phyloP scores from a whole-genome alignment of 1,139 yeast species.

The Kodamaea alishanica region DNA sequence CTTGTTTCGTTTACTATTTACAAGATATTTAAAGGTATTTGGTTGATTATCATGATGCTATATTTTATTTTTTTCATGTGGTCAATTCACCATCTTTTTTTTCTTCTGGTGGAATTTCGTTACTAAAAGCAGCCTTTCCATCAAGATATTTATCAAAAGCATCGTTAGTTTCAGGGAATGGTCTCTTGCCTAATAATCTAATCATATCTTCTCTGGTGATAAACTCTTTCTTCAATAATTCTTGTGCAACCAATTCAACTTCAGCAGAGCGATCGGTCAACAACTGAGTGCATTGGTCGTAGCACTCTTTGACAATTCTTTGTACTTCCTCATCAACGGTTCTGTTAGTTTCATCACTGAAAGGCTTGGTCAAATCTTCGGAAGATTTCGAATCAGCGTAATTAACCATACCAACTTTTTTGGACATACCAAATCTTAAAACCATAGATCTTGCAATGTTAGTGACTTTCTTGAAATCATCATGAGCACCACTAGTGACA shows the following conservation, averaged over 20 bases:
- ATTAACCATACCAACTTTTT: slow-evolving; percentile 75
- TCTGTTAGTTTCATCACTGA: slow-evolving; percentile 80
- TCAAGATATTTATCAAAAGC: slow-evolving; percentile 84
- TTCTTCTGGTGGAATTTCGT: slow-evolving; percentile 24
- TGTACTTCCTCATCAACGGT: slow-evolving; percentile 82
- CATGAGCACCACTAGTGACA: slow-evolving; percentile 94
- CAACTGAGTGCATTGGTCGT: slow-evolving; percentile 61
- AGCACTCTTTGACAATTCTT: slow-evolving; percentile 75
- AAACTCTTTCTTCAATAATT: slow-evolving; percentile 76
- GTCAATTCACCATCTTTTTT: slow-evolving; percentile 21
- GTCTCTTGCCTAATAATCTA: slow-evolving; percentile 79
- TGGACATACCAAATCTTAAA: slow-evolving; percentile 85
- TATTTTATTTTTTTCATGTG: too few species aligned
- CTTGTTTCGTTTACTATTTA: slow-evolving; percentile 7
- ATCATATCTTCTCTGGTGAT: slow-evolving; percentile 90
- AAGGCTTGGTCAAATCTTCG: slow-evolving; percentile 78
- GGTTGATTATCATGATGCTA: too few species aligned
- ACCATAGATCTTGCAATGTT: slow-evolving; percentile 94
- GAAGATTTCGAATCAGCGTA: slow-evolving; percentile 54
- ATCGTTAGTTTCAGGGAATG: slow-evolving; percentile 85
- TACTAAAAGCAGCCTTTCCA: slow-evolving; percentile 39
- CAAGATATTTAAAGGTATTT: too few species aligned
- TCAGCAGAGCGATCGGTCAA: slow-evolving; percentile 67
- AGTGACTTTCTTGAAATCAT: slow-evolving; percentile 96
- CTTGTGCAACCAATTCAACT: slow-evolving; percentile 84